A percentile compares a stretch with the other conserved stretches of the same genome.
phyloP scores from a whole-genome alignment of 495 filamentous ascomycete species.

The Penicillium verhagenii region DNA sequence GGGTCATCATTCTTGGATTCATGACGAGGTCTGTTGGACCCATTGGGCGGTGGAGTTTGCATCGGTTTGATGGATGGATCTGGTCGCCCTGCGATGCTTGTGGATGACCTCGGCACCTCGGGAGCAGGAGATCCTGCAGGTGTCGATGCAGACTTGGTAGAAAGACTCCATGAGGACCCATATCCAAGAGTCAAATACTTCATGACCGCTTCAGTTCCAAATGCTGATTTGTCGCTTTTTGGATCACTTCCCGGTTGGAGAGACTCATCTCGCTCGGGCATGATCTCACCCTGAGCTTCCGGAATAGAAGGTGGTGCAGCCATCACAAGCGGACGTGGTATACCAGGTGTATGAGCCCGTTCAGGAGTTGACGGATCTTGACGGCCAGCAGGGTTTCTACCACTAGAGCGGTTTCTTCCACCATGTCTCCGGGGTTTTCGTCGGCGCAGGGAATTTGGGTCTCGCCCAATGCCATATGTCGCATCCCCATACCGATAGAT shows the following conservation, averaged over 20 bases:
- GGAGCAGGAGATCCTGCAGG: constrained; percentile 8
- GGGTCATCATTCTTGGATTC: background rate
- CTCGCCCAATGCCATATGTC: constrained; percentile 78
- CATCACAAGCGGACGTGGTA: constrained; percentile 45
- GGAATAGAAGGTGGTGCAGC: constrained; percentile 24
- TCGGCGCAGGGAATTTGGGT: constrained; percentile 58
- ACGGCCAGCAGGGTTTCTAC: background rate
- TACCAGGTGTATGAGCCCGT: constrained; percentile 35
- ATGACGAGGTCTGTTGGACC: background rate
- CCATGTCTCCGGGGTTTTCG: constrained; percentile 35
- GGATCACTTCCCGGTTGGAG: constrained; percentile 21
- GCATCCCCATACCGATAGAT: constrained; percentile 73
- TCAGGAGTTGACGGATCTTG: constrained; percentile 21
- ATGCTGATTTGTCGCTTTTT: constrained; percentile 22
- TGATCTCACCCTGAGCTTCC: constrained; percentile 8
- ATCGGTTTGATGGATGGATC: constrained; percentile 4
- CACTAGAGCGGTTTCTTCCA: constrained; percentile 11
- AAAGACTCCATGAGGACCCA: constrained; percentile 55
- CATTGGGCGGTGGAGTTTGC: constrained; percentile 2
- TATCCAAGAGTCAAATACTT: constrained; percentile 64
- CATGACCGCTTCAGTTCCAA: constrained; percentile 49
- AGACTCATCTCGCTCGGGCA: constrained; percentile 14
- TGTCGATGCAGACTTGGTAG: constrained; percentile 27
- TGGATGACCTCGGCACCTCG: background rate
- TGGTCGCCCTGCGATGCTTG: background rate